Evolutionary conservation across 352 stramenopile species (phyloP), one percentile per base, ranked within the genome.

Genomic region (Phytophthora syringae): DNA sequence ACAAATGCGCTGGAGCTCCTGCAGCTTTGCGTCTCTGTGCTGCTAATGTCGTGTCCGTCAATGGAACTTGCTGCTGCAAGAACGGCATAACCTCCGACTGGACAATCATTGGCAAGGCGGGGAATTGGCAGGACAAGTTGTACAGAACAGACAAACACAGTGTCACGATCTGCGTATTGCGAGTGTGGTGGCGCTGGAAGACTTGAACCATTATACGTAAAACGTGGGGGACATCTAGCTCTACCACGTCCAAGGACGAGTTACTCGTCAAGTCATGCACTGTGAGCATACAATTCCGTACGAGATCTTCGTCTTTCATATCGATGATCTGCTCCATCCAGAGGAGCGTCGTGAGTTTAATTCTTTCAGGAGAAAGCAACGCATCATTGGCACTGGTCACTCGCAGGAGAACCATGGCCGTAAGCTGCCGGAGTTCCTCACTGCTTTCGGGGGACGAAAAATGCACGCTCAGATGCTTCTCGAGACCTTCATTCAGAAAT

Each of bases 241-340:
- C 81, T 0, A 64, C 68, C 16, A 79, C 71, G 51, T 89, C 74
- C 43, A 89, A 65, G 1, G 73, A 82, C 30, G 76, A 67, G 48
- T 76, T 88, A 50, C 84, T 82, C 25, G 84, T 90, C 44, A 92
- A 64, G 18, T 92, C 80, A 43, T 90, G 80, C 22, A 92, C 82
- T 7, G 85, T 89, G 34, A 94, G 71, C 67, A 94, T 80, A 48
- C 83, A 92, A 57, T 90, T 94, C 32, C 81, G 80, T 20, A 94
- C 83, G n/a, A 92, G 79, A 5, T 76, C 68, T 21, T 80, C 69
- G 24, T 92, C 78, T 30, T 89, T 82, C 79, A 92, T 92, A 40
- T 74, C 63, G 42, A 90, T 89, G 56, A 92, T 92, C 63, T 92
- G 79, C 54, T 92, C 81, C 84, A 90, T 90, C 84, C 84, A 92